Conservation (phyloP, 352 stramenopile species). For the Phytophthora macrochlamydospora region DNA sequence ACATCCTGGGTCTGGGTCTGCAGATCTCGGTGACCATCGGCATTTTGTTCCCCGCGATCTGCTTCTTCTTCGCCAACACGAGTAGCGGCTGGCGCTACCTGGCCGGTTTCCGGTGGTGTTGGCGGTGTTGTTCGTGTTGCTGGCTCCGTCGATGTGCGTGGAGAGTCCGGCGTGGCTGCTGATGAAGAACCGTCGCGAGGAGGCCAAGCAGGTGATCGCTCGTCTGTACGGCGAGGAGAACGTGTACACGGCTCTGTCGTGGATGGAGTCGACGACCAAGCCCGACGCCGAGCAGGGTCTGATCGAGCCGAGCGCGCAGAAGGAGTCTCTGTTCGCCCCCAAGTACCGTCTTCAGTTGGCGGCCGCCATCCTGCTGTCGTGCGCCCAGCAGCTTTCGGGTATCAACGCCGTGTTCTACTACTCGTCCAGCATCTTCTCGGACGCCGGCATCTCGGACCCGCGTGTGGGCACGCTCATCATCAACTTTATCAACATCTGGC, state of each 20-base stretch:
- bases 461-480: conserved; percentile 18
- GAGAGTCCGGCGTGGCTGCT: conserved; percentile 45
- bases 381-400: conserved; percentile 52
- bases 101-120: conserved; percentile 33
- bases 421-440: conserved; percentile 15
- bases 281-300: conserved; percentile 21
- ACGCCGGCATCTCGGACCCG: conserved; percentile 17
- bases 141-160: conserved; percentile 43
- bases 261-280: conserved; percentile 25
- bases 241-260: conserved; percentile 29
- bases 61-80: conserved; percentile 23
- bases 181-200: conserved; percentile 13
- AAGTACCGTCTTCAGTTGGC: conserved; percentile 42
- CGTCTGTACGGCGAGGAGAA: conserved; percentile 32
- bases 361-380: conserved; percentile 38
- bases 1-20: conserved; percentile 32
- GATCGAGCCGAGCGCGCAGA: conserved; percentile 16
- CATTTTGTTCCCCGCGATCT: conserved; percentile 24
- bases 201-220: conserved; percentile 23
- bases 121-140: conserved; percentile 38
- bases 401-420: conserved; percentile 44
- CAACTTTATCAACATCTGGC: conserved; percentile 23
- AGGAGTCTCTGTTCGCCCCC: conserved; percentile 27
- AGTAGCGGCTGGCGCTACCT: conserved; percentile 18
- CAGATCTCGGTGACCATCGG: conserved; percentile 29